Evolutionary conservation across 1,139 yeast species (phyloP), one percentile per base, ranked within the genome.

Genomic region (Protomyces macrosporus): DNA sequence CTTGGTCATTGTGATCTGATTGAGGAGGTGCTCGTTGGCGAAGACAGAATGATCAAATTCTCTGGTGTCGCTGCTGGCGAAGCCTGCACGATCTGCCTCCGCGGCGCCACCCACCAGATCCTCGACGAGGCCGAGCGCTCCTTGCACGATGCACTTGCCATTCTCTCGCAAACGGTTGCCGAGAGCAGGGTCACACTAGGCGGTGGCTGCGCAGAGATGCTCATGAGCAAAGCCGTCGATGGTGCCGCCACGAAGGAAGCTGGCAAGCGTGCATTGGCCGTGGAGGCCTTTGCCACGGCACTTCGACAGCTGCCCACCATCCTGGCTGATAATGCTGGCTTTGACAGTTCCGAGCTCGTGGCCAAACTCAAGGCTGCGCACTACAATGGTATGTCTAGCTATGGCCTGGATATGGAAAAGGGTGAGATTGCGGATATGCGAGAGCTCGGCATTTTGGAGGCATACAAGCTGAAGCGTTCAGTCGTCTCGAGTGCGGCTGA

Each of bases 191-290:
- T 97, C 1, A 95, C 95, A 45, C 82, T 93, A 57, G 99, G 99
- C 65, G 99, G 97, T 69, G 99, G 99, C 35, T 91, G 97, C 74
- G 86, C 97, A 3, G 99, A 93, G 77, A 91, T 93, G 97, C 81
- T 90, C 71, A 93, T 93, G 98, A 88, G 97, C 10, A 90, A 89
- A 76, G 97, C 98, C 5, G 98, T 93, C 45, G 98, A 95, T 70
- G 90, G 89, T 68, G 89, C 87, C 58, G 97, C 98, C 34, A 95
- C 95, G 71, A 90, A 89, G 72, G 93, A 87, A 70, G 87, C 88
- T 40, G 98, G 98, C 69, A 93, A 95, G 78, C 89, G 89, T 73
- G 87, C 97, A 0, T 80, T 93, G 67, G 99, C 99, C 0, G 85
- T 95, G 66, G 98, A 93, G 76, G 86, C 97, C 0, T 93, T 89